A percentile compares a stretch with the other conserved stretches of the same genome.
Conservation (phyloP, 805 yeast genomes). For the Kazachstania taianensis region DNA sequence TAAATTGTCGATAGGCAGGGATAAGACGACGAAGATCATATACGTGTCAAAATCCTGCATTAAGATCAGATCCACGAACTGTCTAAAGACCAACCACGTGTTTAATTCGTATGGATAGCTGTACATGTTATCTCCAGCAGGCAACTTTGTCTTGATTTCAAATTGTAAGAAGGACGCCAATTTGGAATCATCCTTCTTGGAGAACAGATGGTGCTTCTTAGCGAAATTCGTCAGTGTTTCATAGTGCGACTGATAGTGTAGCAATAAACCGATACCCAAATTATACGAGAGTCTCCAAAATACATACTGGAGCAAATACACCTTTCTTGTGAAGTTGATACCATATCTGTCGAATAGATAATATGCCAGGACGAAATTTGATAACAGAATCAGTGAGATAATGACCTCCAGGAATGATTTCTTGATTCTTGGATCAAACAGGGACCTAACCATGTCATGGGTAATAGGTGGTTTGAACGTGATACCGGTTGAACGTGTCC, state of each 20-base stretch:
- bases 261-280: conserved; percentile 65
- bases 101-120: conserved; percentile 63
- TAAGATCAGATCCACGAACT: conserved; percentile 67
- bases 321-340: conserved; percentile 17
- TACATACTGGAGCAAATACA: conserved; percentile 46
- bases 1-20: conserved; percentile 34
- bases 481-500: conserved; percentile 25
- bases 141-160: conserved; percentile 33
- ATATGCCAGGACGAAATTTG: conserved; percentile 29
- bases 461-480: conserved; percentile 39
- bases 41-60: conserved; percentile 80
- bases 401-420: conserved; percentile 58
- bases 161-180: conserved; percentile 35
- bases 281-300: conserved; percentile 73
- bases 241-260: conserved; percentile 56
- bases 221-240: conserved; percentile 46
- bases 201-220: conserved; percentile 36
- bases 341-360: conserved; percentile 17
- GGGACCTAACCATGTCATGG: conserved; percentile 73
- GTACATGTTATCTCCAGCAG: conserved; percentile 24
- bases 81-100: conserved; percentile 73
- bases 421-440: conserved; percentile 64
- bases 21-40: conserved; percentile 47
- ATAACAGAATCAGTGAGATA: conserved; percentile 38
- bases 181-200: conserved; percentile 19